Evolutionary conservation across 805 yeast species (phyloP).

Genomic region (Ogataea wickerhamii): DNA sequence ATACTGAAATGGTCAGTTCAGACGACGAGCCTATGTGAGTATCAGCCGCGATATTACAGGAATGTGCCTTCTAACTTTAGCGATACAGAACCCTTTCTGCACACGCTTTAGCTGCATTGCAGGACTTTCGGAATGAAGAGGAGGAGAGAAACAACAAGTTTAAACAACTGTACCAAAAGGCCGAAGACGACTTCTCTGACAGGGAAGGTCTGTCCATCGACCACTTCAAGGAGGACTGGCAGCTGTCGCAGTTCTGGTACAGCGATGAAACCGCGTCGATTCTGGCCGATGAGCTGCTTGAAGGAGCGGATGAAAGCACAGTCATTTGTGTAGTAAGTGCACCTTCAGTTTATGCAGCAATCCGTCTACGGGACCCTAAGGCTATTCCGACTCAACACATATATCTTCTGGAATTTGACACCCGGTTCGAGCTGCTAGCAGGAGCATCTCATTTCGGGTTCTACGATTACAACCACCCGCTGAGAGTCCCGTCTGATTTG

Average conservation of each 20-base stretch:
- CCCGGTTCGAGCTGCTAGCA: slow-evolving; percentile 68
- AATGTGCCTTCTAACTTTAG: no score
- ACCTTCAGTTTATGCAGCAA: slow-evolving; percentile 88
- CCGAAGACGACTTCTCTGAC: slow-evolving; percentile 54
- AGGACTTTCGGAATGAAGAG: slow-evolving; percentile 67
- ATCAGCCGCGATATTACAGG: background rate
- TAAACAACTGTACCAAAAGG: slow-evolving; percentile 47
- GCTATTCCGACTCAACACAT: slow-evolving; percentile 64
- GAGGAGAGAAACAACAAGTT: slow-evolving; percentile 52
- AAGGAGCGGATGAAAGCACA: slow-evolving; percentile 71
- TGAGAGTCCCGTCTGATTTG: slow-evolving; percentile 52
- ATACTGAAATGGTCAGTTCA: slow-evolving; percentile 20
- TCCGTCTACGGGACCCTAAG: slow-evolving; percentile 48
- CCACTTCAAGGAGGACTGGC: slow-evolving; percentile 88
- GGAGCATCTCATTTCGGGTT: slow-evolving; percentile 63
- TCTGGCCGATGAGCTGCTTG: slow-evolving; percentile 67
- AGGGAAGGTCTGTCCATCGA: slow-evolving; percentile 45
- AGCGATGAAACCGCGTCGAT: slow-evolving; percentile 65
- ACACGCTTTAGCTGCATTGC: slow-evolving; percentile 51
- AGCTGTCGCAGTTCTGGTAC: slow-evolving; percentile 90
- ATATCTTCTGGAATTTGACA: slow-evolving; percentile 75
- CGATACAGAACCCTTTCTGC: slow-evolving; percentile 39
- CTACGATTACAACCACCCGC: slow-evolving; percentile 75
- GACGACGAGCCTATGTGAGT: slow-evolving; percentile 31
- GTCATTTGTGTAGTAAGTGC: slow-evolving; percentile 79